Conservation (phyloP, 768 basidiomycete genomes). For the Leccinum uliginosum region DNA sequence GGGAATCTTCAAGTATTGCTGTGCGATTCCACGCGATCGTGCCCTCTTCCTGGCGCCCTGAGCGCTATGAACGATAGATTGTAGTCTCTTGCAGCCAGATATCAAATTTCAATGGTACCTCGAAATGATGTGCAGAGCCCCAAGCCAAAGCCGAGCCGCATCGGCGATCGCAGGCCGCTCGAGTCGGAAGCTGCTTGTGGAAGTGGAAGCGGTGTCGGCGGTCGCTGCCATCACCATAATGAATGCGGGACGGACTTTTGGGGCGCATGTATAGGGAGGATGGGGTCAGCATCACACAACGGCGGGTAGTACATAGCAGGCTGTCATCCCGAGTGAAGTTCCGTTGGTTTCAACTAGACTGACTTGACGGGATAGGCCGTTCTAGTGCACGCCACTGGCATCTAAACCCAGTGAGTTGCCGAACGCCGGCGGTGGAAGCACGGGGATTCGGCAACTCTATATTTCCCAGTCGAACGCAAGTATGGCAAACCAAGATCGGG, state of each 20-base stretch:
- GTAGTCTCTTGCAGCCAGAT: neutral
- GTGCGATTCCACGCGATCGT: too few species aligned
- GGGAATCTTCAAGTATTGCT: neutral
- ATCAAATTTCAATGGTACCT: neutral
- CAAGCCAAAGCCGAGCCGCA: neutral
- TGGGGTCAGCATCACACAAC: neutral
- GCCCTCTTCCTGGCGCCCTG: too few species aligned
- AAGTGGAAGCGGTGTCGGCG: neutral
- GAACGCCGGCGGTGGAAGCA: neutral
- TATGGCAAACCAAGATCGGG: neutral
- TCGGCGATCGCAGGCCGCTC: neutral
- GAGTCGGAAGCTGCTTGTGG: neutral
- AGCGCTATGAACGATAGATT: too few species aligned
- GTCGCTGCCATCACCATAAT: neutral
- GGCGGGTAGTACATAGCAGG: neutral
- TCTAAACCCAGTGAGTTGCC: neutral
- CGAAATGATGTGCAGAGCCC: neutral
- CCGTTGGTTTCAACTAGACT: neutral
- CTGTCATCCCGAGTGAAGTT: neutral
- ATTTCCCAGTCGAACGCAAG: conserved; percentile 1
- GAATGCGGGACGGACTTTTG: neutral
- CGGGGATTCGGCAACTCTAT: neutral
- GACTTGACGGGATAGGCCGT: neutral
- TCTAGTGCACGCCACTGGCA: neutral
- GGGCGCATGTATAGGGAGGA: neutral